Evolutionary conservation across 805 yeast genomes (phyloP), one percentile per base, ranked within the genome.

Genomic region (Metschnikowia continentalis): DNA sequence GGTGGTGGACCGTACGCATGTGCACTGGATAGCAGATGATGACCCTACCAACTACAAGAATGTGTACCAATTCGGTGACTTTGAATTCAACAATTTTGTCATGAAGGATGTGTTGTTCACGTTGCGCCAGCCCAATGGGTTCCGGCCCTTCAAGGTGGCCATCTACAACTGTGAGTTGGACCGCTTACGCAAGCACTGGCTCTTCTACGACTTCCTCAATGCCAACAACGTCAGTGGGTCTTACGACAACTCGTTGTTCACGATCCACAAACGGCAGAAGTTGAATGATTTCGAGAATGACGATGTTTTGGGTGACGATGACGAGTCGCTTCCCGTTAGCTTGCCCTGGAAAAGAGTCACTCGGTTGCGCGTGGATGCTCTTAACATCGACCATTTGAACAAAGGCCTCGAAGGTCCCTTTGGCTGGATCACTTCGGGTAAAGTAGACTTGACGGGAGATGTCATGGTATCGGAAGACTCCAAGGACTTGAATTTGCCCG

Each of bases 351-450:
- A 77, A 53, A 75, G 84, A 50, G 80, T 87, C 11, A 89, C 92
- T 1, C 75, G 97, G 41, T 76, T 90, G 54, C 72, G 98, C 46
- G 85, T 91, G 35, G 98, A 94, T 64, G 83, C 90, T 30, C 78
- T 94, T 49, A 84, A 83, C 62, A 79, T 94, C 36, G 96, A 92
- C 58, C 98, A 94, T 68, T 70, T 94, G 51, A 94, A 94, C 63
- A 81, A 88, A 1, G 98, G 97, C 0, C 78, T 88, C 51, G 83
- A 84, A 49, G 99, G 99, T 0, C 96, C 98, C 11, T 90, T 94
- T 68, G 97, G 98, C 6, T 94, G 99, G 99, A 92, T 94, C 50
- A 83, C 89, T 5, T 78, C 81, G 54, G 99, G 99, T 13, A 83
- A 83, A 47, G 98, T 92, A 20, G 97, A 94, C 67, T 85, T 94